A percentile compares a stretch with the other conserved stretches of the same genome.
These are phyloP conservation scores for Pythium phragmiticola DNA, from an alignment of 352 stramenopile species.

Conservation along the genomic window DNA sequence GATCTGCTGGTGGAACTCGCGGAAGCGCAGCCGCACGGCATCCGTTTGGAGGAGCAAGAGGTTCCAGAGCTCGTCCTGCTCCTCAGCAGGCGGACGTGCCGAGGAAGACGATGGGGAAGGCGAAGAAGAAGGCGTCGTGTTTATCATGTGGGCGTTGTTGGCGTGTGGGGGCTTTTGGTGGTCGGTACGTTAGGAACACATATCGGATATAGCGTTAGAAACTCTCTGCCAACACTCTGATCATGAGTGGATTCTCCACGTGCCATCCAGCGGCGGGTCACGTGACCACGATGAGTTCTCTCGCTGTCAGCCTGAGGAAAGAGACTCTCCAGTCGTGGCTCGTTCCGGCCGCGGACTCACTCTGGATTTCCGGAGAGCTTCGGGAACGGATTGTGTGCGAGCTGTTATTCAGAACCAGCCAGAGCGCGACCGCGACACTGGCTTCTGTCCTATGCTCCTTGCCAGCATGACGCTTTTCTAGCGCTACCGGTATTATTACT, in stretches of 20 bases:
- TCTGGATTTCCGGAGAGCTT: background rate
- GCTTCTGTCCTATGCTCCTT: conserved; percentile 12
- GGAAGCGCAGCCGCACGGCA: conserved; percentile 38
- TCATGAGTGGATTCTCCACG: background rate
- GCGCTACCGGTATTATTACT: background rate
- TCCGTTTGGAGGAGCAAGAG: conserved; percentile 61
- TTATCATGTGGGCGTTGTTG: background rate
- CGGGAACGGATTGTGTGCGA: background rate
- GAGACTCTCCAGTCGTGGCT: too few species aligned
- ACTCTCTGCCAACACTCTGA: background rate
- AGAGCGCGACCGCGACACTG: conserved; percentile 1
- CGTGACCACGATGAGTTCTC: background rate
- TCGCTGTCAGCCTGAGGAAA: background rate
- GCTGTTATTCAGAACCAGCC: conserved; percentile 20
- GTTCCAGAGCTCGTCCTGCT: conserved; percentile 41
- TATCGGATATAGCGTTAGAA: background rate
- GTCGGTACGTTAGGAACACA: background rate
- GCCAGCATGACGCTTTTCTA: conserved; percentile 11
- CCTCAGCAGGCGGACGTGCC: conserved; percentile 3
- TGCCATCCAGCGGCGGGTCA: background rate
- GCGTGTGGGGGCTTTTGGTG: too few species aligned
- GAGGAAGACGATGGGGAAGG: background rate
- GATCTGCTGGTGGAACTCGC: conserved; percentile 64
- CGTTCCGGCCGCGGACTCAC: background rate
- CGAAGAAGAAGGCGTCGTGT: background rate